A percentile compares a stretch with the other conserved stretches of the same genome.
Evolutionary conservation across 2,329 filamentous ascomycete species (phyloP).

Genomic region (Colletotrichum cordylinicola): DNA sequence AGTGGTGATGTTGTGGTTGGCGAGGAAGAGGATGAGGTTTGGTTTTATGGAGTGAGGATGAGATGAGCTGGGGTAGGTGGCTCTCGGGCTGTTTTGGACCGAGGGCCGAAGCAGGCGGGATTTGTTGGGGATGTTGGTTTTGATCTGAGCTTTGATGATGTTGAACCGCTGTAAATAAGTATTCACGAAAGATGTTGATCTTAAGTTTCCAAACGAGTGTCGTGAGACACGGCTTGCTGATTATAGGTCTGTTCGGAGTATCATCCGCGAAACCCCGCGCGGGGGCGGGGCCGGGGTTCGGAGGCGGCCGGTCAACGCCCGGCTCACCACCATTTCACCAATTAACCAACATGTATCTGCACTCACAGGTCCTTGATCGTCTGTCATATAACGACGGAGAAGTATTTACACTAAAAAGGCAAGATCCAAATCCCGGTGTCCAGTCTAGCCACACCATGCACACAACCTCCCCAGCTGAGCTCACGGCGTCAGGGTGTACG

Average conservation of each 20-base stretch:
- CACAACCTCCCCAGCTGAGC: neutral
- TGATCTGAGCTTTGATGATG: neutral
- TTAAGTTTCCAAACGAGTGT: rapidly evolving
- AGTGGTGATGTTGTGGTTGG: neutral
- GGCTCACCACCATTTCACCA: neutral
- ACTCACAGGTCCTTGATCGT: no score
- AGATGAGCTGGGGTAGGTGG: neutral
- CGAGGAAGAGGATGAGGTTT: neutral
- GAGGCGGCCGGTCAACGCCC: neutral
- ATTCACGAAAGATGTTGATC: neutral
- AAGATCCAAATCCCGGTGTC: neutral
- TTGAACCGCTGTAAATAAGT: neutral
- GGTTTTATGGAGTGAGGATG: neutral
- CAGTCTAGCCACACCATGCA: neutral
- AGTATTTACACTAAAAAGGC: neutral
- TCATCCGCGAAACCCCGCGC: neutral
- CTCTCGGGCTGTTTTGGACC: neutral
- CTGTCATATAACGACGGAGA: no score
- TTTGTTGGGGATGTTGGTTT: neutral
- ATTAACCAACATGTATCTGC: no score
- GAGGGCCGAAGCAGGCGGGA: neutral
- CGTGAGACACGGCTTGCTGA: rapidly evolving
- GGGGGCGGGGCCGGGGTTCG: neutral
- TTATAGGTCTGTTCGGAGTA: neutral
- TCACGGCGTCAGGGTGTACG: conserved; percentile 40